Evolutionary conservation across 768 basidiomycete species (phyloP).

Genomic region (Mycena maculata): DNA sequence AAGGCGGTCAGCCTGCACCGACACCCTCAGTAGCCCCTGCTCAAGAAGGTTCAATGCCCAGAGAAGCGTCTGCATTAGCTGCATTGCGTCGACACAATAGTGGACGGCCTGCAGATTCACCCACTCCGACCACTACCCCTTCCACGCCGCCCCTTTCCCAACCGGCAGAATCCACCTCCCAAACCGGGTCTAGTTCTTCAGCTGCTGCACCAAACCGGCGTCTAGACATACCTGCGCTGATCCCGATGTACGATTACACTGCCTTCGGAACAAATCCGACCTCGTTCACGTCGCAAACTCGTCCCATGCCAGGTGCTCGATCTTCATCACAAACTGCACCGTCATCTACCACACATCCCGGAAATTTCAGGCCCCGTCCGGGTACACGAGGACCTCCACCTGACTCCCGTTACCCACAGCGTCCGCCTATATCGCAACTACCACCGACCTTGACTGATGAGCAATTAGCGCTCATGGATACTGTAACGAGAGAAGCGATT

Average conservation of each 20-base stretch:
- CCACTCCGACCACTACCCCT: conserved; percentile 19
- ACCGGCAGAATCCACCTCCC: background rate
- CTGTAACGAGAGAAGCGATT: conserved; percentile 80
- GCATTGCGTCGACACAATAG: conserved; percentile 65
- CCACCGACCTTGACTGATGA: conserved; percentile 66
- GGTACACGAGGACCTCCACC: conserved; percentile 23
- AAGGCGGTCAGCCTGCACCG: conserved; percentile 1
- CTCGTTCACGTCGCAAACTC: conserved; percentile 9
- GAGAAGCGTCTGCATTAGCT: conserved; percentile 74
- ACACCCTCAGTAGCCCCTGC: conserved; percentile 10
- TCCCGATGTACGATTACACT: conserved; percentile 47
- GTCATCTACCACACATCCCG: conserved; percentile 7
- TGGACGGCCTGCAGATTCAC: conserved; percentile 26
- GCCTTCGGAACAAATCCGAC: conserved; percentile 27
- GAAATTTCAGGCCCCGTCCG: conserved; percentile 19
- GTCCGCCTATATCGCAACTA: conserved; percentile 45
- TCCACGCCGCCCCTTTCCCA: conserved; percentile 21
- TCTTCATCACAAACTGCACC: conserved; percentile 11
- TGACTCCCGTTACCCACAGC: conserved; percentile 26
- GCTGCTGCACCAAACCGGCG: conserved; percentile 18
- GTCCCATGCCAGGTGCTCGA: conserved; percentile 20
- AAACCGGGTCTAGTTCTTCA: conserved; percentile 9
- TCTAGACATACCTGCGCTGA: conserved; percentile 41
- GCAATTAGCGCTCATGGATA: conserved; percentile 74
- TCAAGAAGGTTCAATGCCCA: conserved; percentile 43